Conservation (phyloP, 179 eudicot species). For the Vitellaria paradoxa region DNA sequence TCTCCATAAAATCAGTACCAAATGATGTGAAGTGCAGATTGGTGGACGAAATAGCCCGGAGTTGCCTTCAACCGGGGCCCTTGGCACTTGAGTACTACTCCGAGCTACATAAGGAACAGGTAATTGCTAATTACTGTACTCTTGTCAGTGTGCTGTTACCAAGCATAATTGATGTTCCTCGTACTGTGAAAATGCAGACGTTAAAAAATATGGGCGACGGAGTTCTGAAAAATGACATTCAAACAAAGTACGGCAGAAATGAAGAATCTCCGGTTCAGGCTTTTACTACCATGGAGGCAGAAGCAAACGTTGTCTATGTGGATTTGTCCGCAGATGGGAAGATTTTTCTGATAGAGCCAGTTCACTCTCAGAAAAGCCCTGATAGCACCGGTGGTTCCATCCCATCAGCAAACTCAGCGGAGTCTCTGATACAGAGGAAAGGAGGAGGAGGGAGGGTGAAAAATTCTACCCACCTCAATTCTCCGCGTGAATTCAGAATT, state of each 20-base stretch:
- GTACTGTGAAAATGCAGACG: constrained; percentile 11
- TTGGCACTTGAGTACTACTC: constrained; percentile 49
- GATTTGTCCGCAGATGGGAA: constrained; percentile 5
- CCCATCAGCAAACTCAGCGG: constrained; percentile 8
- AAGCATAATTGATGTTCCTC: not conserved
- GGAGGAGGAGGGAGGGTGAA: constrained; percentile 2
- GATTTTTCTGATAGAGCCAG: not conserved
- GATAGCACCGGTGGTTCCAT: constrained; percentile 1
- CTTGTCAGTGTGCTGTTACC: not conserved
- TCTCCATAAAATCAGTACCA: constrained; percentile 34
- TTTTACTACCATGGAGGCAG: constrained; percentile 10
- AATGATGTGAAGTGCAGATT: constrained; percentile 51
- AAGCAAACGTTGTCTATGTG: constrained; percentile 2
- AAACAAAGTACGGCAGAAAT: constrained; percentile 4
- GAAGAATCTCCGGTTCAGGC: constrained; percentile 12
- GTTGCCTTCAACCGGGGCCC: constrained; percentile 30
- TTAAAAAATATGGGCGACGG: constrained; percentile 3
- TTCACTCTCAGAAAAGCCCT: not conserved
- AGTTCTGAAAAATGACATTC: constrained; percentile 19
- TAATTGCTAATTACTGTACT: not conserved
- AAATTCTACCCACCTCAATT: constrained; percentile 8
- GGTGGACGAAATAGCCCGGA: constrained; percentile 56
- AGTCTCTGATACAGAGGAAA: not conserved
- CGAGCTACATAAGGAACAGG: constrained; percentile 17
- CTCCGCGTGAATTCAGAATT: constrained; percentile 11